A percentile compares a stretch with the other conserved stretches of the same genome.
Conservation (phyloP, 2,329 filamentous ascomycete genomes). For the Penicillium glabrum region DNA sequence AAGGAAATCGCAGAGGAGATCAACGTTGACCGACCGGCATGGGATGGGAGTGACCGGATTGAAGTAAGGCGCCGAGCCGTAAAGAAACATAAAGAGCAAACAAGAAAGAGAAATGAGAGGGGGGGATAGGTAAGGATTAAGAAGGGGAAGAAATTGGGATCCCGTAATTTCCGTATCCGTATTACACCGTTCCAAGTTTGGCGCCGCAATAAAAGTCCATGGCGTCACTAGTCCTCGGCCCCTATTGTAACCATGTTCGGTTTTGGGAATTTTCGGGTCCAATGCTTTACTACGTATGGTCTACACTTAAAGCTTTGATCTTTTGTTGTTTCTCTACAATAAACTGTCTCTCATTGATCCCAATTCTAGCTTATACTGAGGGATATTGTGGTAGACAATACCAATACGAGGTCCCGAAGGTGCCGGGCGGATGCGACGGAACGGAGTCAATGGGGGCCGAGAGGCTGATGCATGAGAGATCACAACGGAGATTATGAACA, state of each 20-base stretch:
- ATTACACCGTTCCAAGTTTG: conserved; percentile 22
- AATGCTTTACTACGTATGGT: neutral
- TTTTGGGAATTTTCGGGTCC: neutral
- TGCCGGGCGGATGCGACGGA: conserved; percentile 29
- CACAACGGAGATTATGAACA: conserved; percentile 9
- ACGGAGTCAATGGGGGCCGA: conserved; percentile 27
- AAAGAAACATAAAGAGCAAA: conserved; percentile 14
- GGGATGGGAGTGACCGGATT: conserved; percentile 6
- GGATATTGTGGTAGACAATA: neutral
- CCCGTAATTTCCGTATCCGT: conserved; percentile 21
- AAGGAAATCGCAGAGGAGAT: conserved; percentile 18
- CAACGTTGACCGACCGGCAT: conserved; percentile 15
- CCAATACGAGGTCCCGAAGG: conserved; percentile 3
- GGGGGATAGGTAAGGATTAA: conserved; percentile 9
- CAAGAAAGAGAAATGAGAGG: neutral
- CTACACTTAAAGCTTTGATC: neutral
- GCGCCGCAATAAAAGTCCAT: conserved; percentile 17
- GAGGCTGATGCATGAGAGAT: conserved; percentile 16
- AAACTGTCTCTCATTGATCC: neutral
- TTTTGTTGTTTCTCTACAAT: neutral
- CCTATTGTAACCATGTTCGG: neutral
- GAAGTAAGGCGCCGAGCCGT: conserved; percentile 12
- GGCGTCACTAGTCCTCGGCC: conserved; percentile 25
- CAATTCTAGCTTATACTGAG: neutral
- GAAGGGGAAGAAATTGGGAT: conserved; percentile 17